Percentiles rank a stretch among this genome's conserved stretches.
Evolutionary conservation across 2,329 filamentous ascomycete species (phyloP).

Genomic region (Cercospora citrullina): DNA sequence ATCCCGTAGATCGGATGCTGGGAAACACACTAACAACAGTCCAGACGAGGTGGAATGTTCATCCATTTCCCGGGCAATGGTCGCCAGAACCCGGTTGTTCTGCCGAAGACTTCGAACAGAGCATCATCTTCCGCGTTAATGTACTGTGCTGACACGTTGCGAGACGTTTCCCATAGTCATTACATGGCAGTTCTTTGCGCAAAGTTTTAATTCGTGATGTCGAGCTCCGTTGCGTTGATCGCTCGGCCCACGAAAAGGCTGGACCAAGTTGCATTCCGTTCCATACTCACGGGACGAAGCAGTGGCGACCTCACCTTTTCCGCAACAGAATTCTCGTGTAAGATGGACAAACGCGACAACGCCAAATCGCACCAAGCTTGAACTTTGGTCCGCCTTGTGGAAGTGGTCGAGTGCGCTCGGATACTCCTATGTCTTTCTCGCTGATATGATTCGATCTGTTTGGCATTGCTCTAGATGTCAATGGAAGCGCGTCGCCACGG

Average conservation of each 20-base stretch:
- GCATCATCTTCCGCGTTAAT: not conserved
- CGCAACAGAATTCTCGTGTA: too few relatives aligned
- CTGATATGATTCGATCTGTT: too few relatives aligned
- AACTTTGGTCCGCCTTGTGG: not conserved
- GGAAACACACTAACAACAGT: not conserved
- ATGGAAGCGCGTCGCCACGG: too few relatives aligned
- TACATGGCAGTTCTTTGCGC: too few relatives aligned
- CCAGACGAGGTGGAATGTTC: not conserved
- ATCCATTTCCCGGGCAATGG: not conserved
- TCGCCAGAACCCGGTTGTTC: not conserved
- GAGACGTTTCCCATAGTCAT: too few relatives aligned
- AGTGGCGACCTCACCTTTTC: not conserved
- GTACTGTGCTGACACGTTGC: too few relatives aligned
- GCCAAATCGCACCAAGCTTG: not conserved
- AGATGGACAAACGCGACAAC: not conserved
- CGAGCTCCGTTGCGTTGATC: not conserved
- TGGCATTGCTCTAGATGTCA: too few relatives aligned
- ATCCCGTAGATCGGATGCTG: not conserved
- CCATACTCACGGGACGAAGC: not conserved
- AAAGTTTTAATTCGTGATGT: too few relatives aligned
- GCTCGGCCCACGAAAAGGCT: too few relatives aligned
- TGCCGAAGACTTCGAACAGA: too few relatives aligned
- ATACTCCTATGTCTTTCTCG: too few relatives aligned
- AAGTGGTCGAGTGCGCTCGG: too few relatives aligned
- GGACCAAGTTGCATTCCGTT: not conserved